Base-by-base conservation (phyloP, 139 green algal species). In the Micractinium conductrix region DNA sequence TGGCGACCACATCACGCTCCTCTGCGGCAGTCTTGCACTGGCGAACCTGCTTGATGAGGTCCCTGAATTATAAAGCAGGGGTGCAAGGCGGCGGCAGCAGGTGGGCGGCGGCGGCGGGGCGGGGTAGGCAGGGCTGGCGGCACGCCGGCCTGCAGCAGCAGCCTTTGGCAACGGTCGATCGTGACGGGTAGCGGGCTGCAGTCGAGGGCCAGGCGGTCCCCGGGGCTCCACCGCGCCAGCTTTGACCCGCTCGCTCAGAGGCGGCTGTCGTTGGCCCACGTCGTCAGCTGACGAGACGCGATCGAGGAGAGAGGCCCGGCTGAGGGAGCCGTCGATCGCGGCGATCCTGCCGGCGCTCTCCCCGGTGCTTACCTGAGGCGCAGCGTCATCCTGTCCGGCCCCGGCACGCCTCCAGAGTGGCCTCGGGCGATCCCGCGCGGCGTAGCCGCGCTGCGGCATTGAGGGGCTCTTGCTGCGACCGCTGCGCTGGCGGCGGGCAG, bases 1-100 rank as follows among this genome's bases (percentile, higher is more conserved):
- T 99, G 7, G 96, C 95, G 74, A 99, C 96, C 6, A 99, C 94
- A 85, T 95, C 92, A 2, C 97, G 92, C 91, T 99, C 97, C 84
- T 99, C 94, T 28, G 96, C 95, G n/a, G 96, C 95, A 14, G 97
- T 99, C 89, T 85, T 85, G 50, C 80, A 85, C 38, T 67, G 50
- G 26, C 80, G 67, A 2, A 85, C 80, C 69, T 79, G 69, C 50
- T 85, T 85, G 69, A 85, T 85, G 3, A 85, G 69, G 69, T 85
- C 80, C 40, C 80, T 85, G 80, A 19, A 35, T 3, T 9, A 33
- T 8, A n/a, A 1, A 19, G 30, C n/a, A n/a, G 2, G 70, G n/a
- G n/a, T 17, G 26, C 40, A 35, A 10, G 42, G 26, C 70, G 45
- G 30, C 10, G 19, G 74, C 26, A 48, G n/a, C 24, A 21, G 70